Base-by-base conservation (phyloP, 441 rosid species). In the Jatropha multifida region DNA sequence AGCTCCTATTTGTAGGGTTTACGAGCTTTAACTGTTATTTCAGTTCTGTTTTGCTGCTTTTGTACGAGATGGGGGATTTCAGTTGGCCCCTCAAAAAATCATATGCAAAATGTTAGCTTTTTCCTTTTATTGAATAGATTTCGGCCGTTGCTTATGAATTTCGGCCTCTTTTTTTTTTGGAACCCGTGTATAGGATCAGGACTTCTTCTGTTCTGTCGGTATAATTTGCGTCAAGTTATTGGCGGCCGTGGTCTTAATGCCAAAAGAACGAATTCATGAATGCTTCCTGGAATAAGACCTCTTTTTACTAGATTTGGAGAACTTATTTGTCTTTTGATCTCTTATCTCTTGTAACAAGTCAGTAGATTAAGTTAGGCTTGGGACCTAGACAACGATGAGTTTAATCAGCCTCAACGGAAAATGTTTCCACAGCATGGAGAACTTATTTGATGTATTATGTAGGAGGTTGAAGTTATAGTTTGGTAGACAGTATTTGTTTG, bases 41-140 rank as follows among this genome's bases (percentile, higher is more conserved):
- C 13, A 65, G 38, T 37, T n/a, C 18, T 78, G 41, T 82, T 75
- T 71, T 59, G 37, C 58, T 46, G 15, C 42, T 71, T 38, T 44
- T 68, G 13, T 18, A 46, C 11, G 14, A 59, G 17, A 18, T 60
- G 58, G 51, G 69, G 75, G 76, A 65, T 74, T 72, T 71, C 56
- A n/a, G 59, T 77, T 83, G 49, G 65, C 79, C 74, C 61, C 52
- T 37, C 79, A 40, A 73, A 62, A 62, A 79, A 61, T 44, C 79
- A 55, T 63, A 7, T 61, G 77, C 68, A 73, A 81, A 85, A 76
- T 65, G 76, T 60, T 51, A 18, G 14, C 74, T 32, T 68, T 78
- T 37, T 32, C 2, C 32, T 44, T 44, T 7, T 44, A 4, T 44
- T 44, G 2, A 6, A 58, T 65, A 71, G 67, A 73, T 81, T 75